Base-by-base conservation (phyloP, 176 grass and related monocot genomes). In the Bolboschoenus planiculmis region DNA sequence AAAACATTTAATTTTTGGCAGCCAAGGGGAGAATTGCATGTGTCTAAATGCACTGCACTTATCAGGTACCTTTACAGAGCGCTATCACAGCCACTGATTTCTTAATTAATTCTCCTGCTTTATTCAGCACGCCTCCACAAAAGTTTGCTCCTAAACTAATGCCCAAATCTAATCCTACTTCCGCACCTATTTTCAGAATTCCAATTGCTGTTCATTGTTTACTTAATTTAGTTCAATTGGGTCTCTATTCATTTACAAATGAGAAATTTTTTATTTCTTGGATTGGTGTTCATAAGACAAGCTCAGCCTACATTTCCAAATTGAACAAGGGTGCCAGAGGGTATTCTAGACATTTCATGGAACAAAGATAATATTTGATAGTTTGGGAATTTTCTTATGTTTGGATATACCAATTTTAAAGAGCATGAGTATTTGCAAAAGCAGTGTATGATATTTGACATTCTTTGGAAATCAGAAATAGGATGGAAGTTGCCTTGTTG, bases 41-140 rank as follows among this genome's bases (percentile, higher is more conserved):
- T 56, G 72, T 86, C 13, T 88, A n/a, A 53, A 84, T 60, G 75
- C 85, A 73, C 58, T 60, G 61, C 88, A 92, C 84, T 70, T 87
- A 89, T 91, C 83, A 87, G 15, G 42, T 16, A 79, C 51, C 83
- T 89, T 76, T 82, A 75, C 58, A 81, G 23, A 73, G 20, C 71
- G 14, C 60, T 82, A 82, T 82, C 33, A 65, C 88, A 78, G 26
- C 83, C 78, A 47, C 82, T 77, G 55, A 13, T 88, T 85, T 63
- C 56, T 66, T 68, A 80, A 86, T 73, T 68, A 76, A 85, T 85
- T 84, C 37, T 23, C 59, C 24, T 68, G 50, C 88, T 58, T 87
- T 51, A 83, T 44, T 85, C 35, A 85, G 29, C 82, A 79, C 85
- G 50, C 27, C 57, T 83, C 83, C 14, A 58, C 65, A 86, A 81